Percentiles rank a stretch among this genome's conserved stretches.
Conservation (phyloP, 352 stramenopile genomes). For the Globisporangium paroecandrum region DNA sequence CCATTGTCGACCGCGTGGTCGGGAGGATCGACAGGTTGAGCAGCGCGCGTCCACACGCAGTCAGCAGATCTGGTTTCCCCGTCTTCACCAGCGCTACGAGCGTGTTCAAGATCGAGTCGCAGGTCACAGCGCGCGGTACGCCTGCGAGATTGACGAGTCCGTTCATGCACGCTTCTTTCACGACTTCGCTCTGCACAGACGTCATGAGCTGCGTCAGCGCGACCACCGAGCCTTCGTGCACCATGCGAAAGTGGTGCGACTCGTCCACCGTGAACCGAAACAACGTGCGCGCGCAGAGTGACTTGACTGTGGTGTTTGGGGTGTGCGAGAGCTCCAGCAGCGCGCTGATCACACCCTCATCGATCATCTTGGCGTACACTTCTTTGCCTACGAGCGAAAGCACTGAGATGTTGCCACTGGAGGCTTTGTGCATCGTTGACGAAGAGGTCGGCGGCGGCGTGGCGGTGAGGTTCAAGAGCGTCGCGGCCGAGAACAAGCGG, state of each 20-base stretch:
- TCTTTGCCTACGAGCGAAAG: constrained; percentile 37
- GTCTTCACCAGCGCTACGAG: constrained; percentile 42
- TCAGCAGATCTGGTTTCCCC: constrained; percentile 24
- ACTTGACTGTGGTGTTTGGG: constrained; percentile 56
- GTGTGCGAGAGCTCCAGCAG: constrained; percentile 72
- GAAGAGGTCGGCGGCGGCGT: constrained; percentile 7
- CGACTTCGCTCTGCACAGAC: constrained; percentile 38
- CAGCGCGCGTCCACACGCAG: constrained; percentile 51
- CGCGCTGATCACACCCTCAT: constrained; percentile 52
- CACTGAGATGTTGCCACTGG: constrained; percentile 6
- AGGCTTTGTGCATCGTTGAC: background rate
- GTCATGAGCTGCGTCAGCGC: constrained; percentile 67
- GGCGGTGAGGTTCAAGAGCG: constrained; percentile 69
- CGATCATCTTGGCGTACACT: constrained; percentile 68
- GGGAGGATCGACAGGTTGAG: constrained; percentile 80
- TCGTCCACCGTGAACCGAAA: constrained; percentile 78
- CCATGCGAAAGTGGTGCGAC: constrained; percentile 69
- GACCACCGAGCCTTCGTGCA: constrained; percentile 70
- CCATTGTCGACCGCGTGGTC: constrained; percentile 62
- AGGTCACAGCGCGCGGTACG: constrained; percentile 68
- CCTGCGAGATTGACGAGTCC: constrained; percentile 71
- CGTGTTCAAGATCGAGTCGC: constrained; percentile 57
- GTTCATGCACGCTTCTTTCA: constrained; percentile 58
- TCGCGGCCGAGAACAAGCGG: constrained; percentile 61
- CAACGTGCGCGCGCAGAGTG: constrained; percentile 60